phyloP scores from a whole-genome alignment of 2,329 filamentous ascomycete species.

The Fusarium fujikuroi region DNA sequence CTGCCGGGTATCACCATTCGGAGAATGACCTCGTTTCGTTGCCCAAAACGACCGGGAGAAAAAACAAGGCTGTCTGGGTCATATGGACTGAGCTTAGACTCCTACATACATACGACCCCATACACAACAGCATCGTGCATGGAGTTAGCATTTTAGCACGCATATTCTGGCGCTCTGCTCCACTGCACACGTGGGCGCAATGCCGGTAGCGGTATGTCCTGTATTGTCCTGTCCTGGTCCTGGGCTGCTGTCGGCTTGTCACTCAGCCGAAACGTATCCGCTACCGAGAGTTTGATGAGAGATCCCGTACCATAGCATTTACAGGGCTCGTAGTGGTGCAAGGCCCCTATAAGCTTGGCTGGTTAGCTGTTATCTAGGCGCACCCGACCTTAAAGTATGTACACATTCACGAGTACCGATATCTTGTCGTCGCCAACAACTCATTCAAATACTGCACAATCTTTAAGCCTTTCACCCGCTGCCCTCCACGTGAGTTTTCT shows the following conservation, averaged over 20 bases:
- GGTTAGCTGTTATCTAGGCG: not conserved
- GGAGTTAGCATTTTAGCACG: constrained; percentile 4
- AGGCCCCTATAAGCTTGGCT: not conserved
- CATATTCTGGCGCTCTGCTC: constrained; percentile 26
- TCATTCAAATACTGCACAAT: constrained; percentile 7
- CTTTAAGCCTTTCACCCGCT: constrained; percentile 25
- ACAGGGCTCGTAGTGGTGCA: not conserved
- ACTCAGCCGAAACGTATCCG: constrained; percentile 24
- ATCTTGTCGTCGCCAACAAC: not conserved
- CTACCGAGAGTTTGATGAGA: constrained; percentile 19
- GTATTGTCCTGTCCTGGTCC: constrained; percentile 20
- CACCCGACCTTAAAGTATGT: not conserved
- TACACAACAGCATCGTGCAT: constrained; percentile 10
- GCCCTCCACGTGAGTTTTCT: constrained; percentile 44
- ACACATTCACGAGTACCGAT: not conserved
- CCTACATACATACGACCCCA: constrained; percentile 13
- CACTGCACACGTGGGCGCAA: constrained; percentile 43
- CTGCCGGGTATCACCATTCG: constrained; percentile 18
- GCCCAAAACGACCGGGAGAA: not conserved
- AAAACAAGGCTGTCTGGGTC: not conserved
- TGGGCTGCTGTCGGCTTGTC: constrained; percentile 8
- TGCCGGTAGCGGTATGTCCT: constrained; percentile 37
- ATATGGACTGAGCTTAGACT: constrained; percentile 5
- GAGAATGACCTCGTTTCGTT: constrained; percentile 5
- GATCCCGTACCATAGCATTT: not conserved